These are phyloP conservation scores for Cutaneotrichosporon sp. DNA, from an alignment of 1,284 basidiomycete genomes.

Conservation along the genomic window DNA sequence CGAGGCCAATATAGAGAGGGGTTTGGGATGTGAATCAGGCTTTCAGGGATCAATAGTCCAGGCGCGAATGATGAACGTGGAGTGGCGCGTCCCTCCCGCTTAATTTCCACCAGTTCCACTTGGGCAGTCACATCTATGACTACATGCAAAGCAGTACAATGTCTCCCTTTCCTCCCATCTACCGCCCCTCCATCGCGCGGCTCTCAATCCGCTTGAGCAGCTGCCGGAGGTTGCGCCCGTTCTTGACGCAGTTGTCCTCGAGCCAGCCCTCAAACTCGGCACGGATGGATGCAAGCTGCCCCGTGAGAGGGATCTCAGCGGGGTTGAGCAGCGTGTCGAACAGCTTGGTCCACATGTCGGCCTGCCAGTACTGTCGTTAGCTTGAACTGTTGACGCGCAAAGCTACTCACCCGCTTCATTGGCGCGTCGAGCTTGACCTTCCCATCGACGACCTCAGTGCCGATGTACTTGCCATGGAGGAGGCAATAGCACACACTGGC, in stretches of 20 bases:
- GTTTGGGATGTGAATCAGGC: constrained; percentile 5
- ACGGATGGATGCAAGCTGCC: constrained; percentile 66
- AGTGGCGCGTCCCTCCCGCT: background rate
- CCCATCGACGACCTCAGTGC: constrained; percentile 55
- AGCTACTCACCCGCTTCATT: constrained; percentile 65
- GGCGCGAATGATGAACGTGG: constrained; percentile 1
- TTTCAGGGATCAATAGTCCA: background rate
- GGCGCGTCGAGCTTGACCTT: constrained; percentile 68
- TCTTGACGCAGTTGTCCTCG: constrained; percentile 70
- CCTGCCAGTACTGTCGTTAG: constrained; percentile 76
- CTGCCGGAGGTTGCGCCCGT: constrained; percentile 80
- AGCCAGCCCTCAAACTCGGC: constrained; percentile 85
- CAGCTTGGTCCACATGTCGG: constrained; percentile 75
- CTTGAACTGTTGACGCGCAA: background rate
- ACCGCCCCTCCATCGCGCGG: constrained; percentile 32
- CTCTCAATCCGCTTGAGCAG: constrained; percentile 59
- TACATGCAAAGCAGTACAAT: constrained; percentile 8
- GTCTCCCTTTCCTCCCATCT: background rate
- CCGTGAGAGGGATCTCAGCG: constrained; percentile 66
- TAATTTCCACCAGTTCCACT: background rate
- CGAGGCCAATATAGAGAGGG: background rate
- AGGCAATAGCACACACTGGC: constrained; percentile 91
- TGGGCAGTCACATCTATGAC: background rate
- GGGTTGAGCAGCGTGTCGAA: constrained; percentile 90
- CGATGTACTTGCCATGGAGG: constrained; percentile 93